phyloP scores from a whole-genome alignment of 495 filamentous ascomycete species.

The Lasiosphaeria ovina region DNA sequence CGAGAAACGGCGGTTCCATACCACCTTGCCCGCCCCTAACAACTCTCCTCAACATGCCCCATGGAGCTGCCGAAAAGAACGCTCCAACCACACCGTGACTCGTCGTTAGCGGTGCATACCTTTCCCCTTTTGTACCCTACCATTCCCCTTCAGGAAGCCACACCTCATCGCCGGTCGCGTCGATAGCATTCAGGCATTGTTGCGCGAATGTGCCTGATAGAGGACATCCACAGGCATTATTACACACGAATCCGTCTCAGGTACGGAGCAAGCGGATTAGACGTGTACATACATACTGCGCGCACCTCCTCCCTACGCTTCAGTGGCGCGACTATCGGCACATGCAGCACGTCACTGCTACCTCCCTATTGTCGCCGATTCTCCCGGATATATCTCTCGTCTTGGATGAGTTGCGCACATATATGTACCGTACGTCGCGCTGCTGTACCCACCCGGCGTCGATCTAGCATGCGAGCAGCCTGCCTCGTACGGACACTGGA shows the following conservation, averaged over 20 bases:
- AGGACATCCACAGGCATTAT: background rate
- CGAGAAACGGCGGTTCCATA: no score
- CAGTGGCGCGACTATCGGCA: background rate
- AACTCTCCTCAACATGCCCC: no score
- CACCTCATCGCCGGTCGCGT: background rate
- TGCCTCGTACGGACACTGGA: background rate
- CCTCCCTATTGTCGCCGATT: constrained; percentile 11
- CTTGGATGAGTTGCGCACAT: background rate
- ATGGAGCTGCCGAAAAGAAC: no score
- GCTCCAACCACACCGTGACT: no score
- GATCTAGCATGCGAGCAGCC: background rate
- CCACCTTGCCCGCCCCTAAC: no score
- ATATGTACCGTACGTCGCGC: no score
- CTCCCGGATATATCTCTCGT: constrained; percentile 15
- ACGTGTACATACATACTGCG: background rate
- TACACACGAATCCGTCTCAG: background rate
- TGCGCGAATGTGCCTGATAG: background rate
- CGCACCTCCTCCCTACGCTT: background rate
- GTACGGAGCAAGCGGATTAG: background rate
- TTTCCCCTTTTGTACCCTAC: no score
- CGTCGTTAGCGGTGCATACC: no score
- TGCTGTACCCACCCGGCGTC: background rate
- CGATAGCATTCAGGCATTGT: constrained; percentile 8
- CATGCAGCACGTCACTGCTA: constrained; percentile 13
- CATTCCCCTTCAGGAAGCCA: no score